Conservation (phyloP, 495 filamentous ascomycete genomes). For the Podospora conica region DNA sequence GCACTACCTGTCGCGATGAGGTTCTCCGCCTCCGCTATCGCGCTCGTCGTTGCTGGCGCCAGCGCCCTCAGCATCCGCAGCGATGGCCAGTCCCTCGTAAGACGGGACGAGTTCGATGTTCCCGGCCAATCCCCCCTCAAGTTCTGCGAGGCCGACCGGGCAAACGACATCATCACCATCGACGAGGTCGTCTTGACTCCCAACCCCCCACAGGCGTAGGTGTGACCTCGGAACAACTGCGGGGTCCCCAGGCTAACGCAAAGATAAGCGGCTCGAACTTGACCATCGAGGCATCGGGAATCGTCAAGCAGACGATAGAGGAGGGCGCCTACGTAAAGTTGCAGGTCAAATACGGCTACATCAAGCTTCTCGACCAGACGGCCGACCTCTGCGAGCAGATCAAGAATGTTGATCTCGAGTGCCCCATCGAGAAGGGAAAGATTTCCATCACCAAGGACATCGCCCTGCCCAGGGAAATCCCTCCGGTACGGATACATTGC, state of each 20-base stretch:
- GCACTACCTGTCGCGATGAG: slow-evolving; percentile 30
- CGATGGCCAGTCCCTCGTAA: slow-evolving; percentile 26
- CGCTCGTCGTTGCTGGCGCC: slow-evolving; percentile 34
- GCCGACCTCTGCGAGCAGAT: slow-evolving; percentile 86
- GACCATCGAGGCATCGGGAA: slow-evolving; percentile 69
- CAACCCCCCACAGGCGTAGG: slow-evolving; percentile 85
- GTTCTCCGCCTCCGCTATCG: slow-evolving; percentile 36
- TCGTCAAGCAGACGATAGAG: slow-evolving; percentile 59
- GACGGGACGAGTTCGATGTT: slow-evolving; percentile 42
- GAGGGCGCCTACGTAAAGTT: slow-evolving; percentile 73
- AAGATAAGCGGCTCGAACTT: slow-evolving; percentile 66
- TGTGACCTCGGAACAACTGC: slow-evolving; percentile 16
- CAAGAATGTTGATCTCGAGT: slow-evolving; percentile 78
- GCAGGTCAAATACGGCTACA: slow-evolving; percentile 88
- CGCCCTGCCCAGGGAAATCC: slow-evolving; percentile 79
- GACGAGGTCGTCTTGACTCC: slow-evolving; percentile 72
- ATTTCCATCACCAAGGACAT: slow-evolving; percentile 71
- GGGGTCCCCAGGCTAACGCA: slow-evolving; percentile 8
- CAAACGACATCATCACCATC: slow-evolving; percentile 62
- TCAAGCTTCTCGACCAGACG: slow-evolving; percentile 72
- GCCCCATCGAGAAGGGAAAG: slow-evolving; percentile 74
- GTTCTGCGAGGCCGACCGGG: slow-evolving; percentile 60
- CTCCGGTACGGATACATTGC: slow-evolving; percentile 61
- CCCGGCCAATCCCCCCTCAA: slow-evolving; percentile 71
- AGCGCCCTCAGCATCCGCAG: slow-evolving; percentile 34